Evolutionary conservation across 345 rosid species (phyloP).

Genomic region (Gossypium arboreum): DNA sequence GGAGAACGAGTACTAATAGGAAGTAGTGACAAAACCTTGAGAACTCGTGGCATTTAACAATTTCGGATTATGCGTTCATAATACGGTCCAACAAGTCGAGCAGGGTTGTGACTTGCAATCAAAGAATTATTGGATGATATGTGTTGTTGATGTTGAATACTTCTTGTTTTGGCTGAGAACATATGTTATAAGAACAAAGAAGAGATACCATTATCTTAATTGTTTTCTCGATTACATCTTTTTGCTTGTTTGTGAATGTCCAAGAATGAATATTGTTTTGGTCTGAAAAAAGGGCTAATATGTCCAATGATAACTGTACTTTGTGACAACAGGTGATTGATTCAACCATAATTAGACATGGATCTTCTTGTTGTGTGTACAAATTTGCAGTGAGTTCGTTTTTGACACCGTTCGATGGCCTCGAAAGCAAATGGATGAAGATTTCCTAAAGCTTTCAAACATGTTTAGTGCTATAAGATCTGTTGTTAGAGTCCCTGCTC

Average conservation of each 20-base stretch:
- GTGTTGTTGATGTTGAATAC: neutral
- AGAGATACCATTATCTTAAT: neutral
- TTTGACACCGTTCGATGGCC: slow-evolving; percentile 81
- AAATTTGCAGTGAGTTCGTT: slow-evolving; percentile 54
- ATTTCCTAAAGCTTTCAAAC: slow-evolving; percentile 57
- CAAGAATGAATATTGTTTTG: neutral
- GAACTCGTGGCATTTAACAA: too few relatives aligned
- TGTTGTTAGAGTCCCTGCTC: slow-evolving; percentile 65
- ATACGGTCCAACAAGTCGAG: too few relatives aligned
- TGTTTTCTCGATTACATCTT: neutral
- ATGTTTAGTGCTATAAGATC: slow-evolving; percentile 59
- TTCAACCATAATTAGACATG: neutral
- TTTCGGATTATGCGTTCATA: too few relatives aligned
- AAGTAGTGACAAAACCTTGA: too few relatives aligned
- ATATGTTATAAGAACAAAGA: neutral
- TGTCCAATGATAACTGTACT: slow-evolving; percentile 3
- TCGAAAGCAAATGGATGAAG: slow-evolving; percentile 64
- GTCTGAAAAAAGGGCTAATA: neutral
- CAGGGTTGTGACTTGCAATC: too few relatives aligned
- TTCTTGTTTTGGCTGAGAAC: neutral
- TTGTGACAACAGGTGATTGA: slow-evolving; percentile 4
- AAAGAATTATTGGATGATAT: neutral
- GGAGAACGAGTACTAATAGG: too few relatives aligned
- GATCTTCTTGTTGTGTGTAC: slow-evolving; percentile 4
- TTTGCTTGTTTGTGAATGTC: neutral